Evolutionary conservation across 306 rosid genomes (phyloP), one percentile per base, ranked within the genome.

Genomic region (Trifolium dubium): DNA sequence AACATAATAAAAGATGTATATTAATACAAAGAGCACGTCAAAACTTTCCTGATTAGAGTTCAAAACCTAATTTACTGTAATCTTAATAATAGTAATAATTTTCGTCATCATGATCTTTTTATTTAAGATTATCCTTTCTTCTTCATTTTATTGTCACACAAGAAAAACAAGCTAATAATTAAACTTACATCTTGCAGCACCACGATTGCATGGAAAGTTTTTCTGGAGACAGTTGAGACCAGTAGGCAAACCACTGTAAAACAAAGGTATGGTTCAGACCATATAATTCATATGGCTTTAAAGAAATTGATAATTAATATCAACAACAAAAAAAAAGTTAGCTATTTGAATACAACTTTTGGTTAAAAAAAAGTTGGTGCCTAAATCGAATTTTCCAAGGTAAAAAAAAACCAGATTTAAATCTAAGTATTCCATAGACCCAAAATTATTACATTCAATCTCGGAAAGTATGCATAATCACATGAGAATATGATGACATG

Each of bases 221-320:
- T 41, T 81, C 68, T 90, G 97, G 77, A 93, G 89, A 83, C 97
- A 93, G 53, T 82, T 72, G 77, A 86, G 76, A 65, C 96, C 88
- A 10, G 86, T 79, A 40, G 92, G 92, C 70, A 93, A 85, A 39
- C 49, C 87, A 51, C 97, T 91, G 83, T 77, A 83, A 85, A 55
- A 54, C 17, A 71, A 13, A 60, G 51, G 17, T 44, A 61, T 30
- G 30, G 29, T 77, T 53, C 63, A 68, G n/a, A 23, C 12, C 8
- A 55, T 40, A 44, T 35, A 43, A 73, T 11, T 18, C 6, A 32
- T 23, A 64, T 54, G 14, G 51, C 19, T 43, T 53, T 60, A 44
- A 35, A 40, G 17, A 37, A 34, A 50, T 15, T 31, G 8, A 34
- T 51, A 40, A 51, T 50, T 8, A 62, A 4, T 35, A 35, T 5